Conservation (phyloP, 805 yeast genomes). For the Clavispora carvajalis region DNA sequence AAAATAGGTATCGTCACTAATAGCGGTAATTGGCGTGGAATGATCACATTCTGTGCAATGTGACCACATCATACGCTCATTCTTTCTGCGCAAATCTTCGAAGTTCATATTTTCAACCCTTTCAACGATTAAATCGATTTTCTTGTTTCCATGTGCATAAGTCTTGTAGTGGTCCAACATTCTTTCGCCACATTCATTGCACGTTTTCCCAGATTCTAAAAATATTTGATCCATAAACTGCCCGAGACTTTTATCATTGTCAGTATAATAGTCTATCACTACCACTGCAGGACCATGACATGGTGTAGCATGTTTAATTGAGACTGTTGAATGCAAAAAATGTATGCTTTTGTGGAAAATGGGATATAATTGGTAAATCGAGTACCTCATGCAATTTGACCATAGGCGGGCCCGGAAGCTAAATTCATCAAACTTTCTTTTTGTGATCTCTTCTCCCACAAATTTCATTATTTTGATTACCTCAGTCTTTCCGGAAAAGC, state of each 20-base stretch:
- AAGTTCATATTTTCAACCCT: conserved; percentile 24
- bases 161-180: conserved; percentile 73
- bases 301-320: conserved; percentile 80
- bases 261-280: conserved; percentile 83
- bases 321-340: conserved; percentile 75
- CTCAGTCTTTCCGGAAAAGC: conserved; percentile 29
- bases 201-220: conserved; percentile 56
- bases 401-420: conserved; percentile 43
- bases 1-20: conserved; percentile 86
- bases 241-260: conserved; percentile 85
- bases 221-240: conserved; percentile 79
- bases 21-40: conserved; percentile 69
- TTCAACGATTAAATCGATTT: conserved; percentile 73
- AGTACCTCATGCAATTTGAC: conserved; percentile 32
- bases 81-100: conserved; percentile 20
- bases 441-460: conserved; percentile 30
- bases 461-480: conserved; percentile 33
- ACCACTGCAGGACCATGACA: conserved; percentile 89
- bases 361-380: conserved; percentile 38
- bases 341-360: conserved; percentile 70
- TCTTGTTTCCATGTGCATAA: conserved; percentile 84
- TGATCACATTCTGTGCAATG: conserved; percentile 75
- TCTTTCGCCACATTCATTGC: conserved; percentile 76
- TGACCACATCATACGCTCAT: conserved; percentile 85
- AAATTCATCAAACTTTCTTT: conserved; percentile 48